These are phyloP conservation scores for Boletus patriciae DNA, from an alignment of 768 basidiomycete genomes.

Conservation along the genomic window DNA sequence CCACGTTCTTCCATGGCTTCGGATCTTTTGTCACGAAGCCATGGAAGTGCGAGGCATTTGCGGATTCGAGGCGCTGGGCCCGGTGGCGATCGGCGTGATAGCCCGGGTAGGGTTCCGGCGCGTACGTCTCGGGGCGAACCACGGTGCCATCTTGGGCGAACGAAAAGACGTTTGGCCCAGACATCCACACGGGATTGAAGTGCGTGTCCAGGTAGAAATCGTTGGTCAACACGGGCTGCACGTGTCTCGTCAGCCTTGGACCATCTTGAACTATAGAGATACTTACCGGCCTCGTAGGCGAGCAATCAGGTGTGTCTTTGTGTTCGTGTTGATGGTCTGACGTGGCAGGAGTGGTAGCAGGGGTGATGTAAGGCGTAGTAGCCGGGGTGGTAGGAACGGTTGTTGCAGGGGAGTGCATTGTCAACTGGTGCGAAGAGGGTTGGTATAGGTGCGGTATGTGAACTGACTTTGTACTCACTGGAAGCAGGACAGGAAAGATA, in stretches of 20 bases:
- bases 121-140: background rate
- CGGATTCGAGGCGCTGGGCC: background rate
- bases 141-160: conserved; percentile 11
- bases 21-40: background rate
- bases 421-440: background rate
- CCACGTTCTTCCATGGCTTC: conserved; percentile 24
- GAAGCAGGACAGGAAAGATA: background rate
- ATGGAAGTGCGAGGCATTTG: background rate
- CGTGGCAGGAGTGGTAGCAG: background rate
- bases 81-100: background rate
- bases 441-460: background rate
- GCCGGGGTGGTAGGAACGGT: background rate
- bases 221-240: background rate
- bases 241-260: background rate
- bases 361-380: background rate
- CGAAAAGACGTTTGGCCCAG: conserved; percentile 13
- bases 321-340: background rate
- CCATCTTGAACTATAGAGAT: too few species aligned
- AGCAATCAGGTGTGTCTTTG: background rate
- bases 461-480: background rate
- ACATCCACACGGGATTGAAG: conserved; percentile 39
- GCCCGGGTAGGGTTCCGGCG: background rate
- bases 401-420: background rate
- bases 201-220: conserved; percentile 54
- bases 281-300: background rate